Evolutionary conservation across 148 eudicot genomes (phyloP).

Genomic region (Chenopodium suecicum): DNA sequence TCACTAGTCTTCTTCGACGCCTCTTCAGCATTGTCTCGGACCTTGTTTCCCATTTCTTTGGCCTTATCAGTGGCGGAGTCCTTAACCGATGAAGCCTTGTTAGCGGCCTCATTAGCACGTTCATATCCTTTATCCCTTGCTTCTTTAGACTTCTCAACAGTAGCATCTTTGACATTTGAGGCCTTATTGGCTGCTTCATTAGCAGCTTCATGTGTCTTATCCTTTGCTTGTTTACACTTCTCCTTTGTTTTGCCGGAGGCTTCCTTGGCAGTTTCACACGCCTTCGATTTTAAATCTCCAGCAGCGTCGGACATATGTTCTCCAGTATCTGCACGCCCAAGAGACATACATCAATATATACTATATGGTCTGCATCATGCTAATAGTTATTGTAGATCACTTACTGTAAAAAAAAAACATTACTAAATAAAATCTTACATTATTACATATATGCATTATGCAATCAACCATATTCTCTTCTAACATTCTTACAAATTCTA

Average conservation of each 20-base stretch:
- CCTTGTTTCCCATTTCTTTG: not conserved
- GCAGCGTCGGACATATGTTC: not conserved
- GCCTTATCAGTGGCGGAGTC: no score
- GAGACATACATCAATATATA: not conserved
- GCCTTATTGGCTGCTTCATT: slow-evolving; percentile 6
- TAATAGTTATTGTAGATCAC: no score
- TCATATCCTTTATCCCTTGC: slow-evolving; percentile 13
- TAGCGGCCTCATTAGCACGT: not conserved
- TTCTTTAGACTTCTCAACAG: not conserved
- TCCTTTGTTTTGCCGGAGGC: not conserved
- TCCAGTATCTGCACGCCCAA: not conserved
- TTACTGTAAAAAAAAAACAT: no score
- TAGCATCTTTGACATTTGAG: not conserved
- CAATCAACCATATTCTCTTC: no score
- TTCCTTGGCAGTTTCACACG: not conserved
- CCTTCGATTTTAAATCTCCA: not conserved
- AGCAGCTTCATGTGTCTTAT: not conserved
- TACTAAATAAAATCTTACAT: no score
- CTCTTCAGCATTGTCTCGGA: not conserved
- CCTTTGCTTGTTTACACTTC: not conserved
- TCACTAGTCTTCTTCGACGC: not conserved
- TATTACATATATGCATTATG: no score
- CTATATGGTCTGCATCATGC: no score
- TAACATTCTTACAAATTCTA: no score
- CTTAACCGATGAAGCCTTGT: not conserved